phyloP scores from a whole-genome alignment of 306 rosid species.

The Lagenaria siceraria region DNA sequence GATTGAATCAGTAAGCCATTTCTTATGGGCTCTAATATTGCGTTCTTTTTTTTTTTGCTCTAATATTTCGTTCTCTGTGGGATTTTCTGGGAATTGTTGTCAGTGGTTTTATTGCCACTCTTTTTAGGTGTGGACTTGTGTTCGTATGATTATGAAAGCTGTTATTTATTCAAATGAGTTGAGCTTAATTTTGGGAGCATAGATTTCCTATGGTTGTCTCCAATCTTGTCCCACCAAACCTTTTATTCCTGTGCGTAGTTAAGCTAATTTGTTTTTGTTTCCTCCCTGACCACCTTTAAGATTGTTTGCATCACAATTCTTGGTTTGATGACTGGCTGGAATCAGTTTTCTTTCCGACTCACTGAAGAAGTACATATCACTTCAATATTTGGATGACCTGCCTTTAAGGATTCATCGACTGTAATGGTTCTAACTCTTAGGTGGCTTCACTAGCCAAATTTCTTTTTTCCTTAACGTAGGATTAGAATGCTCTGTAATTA shows the following conservation, averaged over 20 bases:
- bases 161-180: background rate
- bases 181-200: background rate
- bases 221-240: background rate
- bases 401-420: background rate
- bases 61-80: background rate
- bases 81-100: background rate
- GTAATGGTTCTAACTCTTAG: background rate
- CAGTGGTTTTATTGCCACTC: background rate
- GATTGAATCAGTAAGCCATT: conserved; percentile 13
- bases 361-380: background rate
- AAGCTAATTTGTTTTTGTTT: background rate
- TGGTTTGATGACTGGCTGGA: background rate
- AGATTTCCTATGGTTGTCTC: background rate
- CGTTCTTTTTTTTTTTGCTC: too few relatives aligned
- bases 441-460: background rate
- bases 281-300: background rate
- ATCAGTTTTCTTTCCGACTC: background rate
- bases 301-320: background rate
- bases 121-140: background rate
- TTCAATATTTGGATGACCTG: background rate
- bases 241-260: background rate
- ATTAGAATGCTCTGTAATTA: background rate
- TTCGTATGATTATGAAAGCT: background rate
- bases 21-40: background rate
- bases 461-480: background rate